A percentile compares a stretch with the other conserved stretches of the same genome.
These are phyloP conservation scores for Penicillium steckii DNA, from an alignment of 495 filamentous ascomycete genomes.

Conservation along the genomic window DNA sequence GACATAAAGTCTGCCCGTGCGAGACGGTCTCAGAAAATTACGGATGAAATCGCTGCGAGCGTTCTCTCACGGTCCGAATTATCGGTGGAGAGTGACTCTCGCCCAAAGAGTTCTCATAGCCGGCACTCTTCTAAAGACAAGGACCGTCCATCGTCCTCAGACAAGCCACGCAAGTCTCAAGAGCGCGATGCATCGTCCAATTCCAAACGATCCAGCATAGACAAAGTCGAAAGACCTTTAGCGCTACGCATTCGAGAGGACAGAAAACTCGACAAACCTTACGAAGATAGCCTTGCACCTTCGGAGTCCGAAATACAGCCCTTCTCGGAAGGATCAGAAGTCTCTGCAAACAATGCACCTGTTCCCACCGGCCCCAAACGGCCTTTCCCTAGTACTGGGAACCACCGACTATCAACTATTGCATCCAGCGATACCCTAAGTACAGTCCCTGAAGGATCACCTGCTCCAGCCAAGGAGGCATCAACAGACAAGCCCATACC, in stretches of 20 bases:
- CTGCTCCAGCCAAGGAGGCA: neutral
- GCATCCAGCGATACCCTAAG: slow-evolving; percentile 62
- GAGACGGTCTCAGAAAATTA: slow-evolving; percentile 26
- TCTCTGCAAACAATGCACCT: slow-evolving; percentile 38
- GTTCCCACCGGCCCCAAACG: slow-evolving; percentile 42
- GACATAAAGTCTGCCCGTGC: slow-evolving; percentile 37
- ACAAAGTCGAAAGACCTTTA: slow-evolving; percentile 5
- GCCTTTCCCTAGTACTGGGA: slow-evolving; percentile 61
- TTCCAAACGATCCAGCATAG: slow-evolving; percentile 9
- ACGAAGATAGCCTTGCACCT: slow-evolving; percentile 21
- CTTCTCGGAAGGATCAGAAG: slow-evolving; percentile 39
- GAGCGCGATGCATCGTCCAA: slow-evolving; percentile 5
- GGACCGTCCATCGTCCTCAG: slow-evolving; percentile 14
- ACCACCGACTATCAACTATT: slow-evolving; percentile 73
- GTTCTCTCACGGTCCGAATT: slow-evolving; percentile 19
- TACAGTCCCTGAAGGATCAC: slow-evolving; percentile 37
- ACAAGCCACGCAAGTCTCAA: slow-evolving; percentile 12
- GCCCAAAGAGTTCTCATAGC: slow-evolving; percentile 27
- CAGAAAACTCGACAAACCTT: slow-evolving; percentile 17
- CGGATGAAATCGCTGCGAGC: slow-evolving; percentile 14
- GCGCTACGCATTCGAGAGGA: slow-evolving; percentile 12
- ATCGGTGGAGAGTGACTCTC: slow-evolving; percentile 23
- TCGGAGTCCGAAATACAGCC: slow-evolving; percentile 29
- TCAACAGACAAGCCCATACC: neutral
- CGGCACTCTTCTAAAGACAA: slow-evolving; percentile 29